Conservation (phyloP, 2,329 filamentous ascomycete species). For the Cyclaneusma minus region DNA sequence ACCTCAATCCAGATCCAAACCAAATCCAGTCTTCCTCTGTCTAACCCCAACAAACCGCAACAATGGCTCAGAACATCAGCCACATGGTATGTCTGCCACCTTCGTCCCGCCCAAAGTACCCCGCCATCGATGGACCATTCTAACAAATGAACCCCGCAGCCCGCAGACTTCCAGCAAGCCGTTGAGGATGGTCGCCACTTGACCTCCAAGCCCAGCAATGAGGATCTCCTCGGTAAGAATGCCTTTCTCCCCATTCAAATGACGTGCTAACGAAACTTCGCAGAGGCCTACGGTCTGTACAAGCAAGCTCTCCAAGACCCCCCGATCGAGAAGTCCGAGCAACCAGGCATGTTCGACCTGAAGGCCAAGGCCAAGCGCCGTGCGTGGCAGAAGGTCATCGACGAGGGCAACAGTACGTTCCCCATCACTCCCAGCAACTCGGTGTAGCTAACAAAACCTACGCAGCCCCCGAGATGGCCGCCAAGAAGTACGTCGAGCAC, state of each 20-base stretch:
- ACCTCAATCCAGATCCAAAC: no score
- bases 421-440: no score
- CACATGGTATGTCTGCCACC: no score
- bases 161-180: slow-evolving; percentile 37
- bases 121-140: no score
- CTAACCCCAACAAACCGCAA: no score
- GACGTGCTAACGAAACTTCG: not conserved
- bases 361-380: slow-evolving; percentile 70
- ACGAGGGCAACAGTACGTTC: slow-evolving; percentile 47
- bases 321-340: slow-evolving; percentile 21
- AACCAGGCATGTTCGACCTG: slow-evolving; percentile 55
- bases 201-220: slow-evolving; percentile 44
- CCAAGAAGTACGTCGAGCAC: slow-evolving; percentile 60
- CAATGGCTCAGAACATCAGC: no score
- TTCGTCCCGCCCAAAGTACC: no score
- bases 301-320: slow-evolving; percentile 26
- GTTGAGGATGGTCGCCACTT: slow-evolving; percentile 52
- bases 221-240: slow-evolving; percentile 37
- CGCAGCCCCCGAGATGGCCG: slow-evolving; percentile 48
- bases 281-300: slow-evolving; percentile 25
- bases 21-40: no score
- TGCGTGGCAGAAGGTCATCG: slow-evolving; percentile 58
- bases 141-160: no score
- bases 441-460: no score
- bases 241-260: not conserved